phyloP scores from a whole-genome alignment of 2,329 filamentous ascomycete genomes.

The Lachnellula hyalina region DNA sequence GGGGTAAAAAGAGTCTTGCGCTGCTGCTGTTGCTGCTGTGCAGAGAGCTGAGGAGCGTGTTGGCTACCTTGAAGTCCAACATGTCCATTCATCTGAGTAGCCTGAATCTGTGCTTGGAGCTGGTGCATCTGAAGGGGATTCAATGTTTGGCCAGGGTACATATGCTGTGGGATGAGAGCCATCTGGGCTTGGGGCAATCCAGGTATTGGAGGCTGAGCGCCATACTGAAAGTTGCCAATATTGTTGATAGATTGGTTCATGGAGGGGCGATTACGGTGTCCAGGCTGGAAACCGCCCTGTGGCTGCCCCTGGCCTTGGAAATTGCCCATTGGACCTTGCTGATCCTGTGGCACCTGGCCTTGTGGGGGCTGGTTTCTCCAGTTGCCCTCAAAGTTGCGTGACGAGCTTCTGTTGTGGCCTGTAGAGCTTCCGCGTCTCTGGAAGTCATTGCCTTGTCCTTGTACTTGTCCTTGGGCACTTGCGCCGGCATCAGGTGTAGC shows the following conservation, averaged over 20 bases:
- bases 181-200: conserved; percentile 81
- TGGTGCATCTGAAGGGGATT: conserved; percentile 86
- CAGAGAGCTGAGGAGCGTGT: conserved; percentile 60
- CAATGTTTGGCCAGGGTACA: conserved; percentile 80
- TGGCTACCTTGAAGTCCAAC: conserved; percentile 65
- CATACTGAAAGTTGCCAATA: conserved; percentile 85
- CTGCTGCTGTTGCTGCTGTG: conserved; percentile 79
- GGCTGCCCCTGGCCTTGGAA: conserved; percentile 73
- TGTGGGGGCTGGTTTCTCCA: conserved; percentile 75
- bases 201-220: conserved; percentile 78
- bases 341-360: conserved; percentile 43
- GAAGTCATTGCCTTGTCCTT: conserved; percentile 50
- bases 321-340: conserved; percentile 53
- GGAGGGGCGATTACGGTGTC: conserved; percentile 80
- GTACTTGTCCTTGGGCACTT: conserved; percentile 27
- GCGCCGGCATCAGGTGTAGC: conserved; percentile 47
- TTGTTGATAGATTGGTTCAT: conserved; percentile 80
- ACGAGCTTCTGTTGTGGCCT: conserved; percentile 75
- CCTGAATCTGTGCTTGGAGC: conserved; percentile 78
- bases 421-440: conserved; percentile 62
- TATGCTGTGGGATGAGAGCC: conserved; percentile 67
- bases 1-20: conserved; percentile 98
- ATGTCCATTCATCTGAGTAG: conserved; percentile 75
- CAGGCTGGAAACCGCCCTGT: conserved; percentile 78
- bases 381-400: conserved; percentile 95